phyloP scores from a whole-genome alignment of 2,329 filamentous ascomycete species.

The Xylariaceae sp. region DNA sequence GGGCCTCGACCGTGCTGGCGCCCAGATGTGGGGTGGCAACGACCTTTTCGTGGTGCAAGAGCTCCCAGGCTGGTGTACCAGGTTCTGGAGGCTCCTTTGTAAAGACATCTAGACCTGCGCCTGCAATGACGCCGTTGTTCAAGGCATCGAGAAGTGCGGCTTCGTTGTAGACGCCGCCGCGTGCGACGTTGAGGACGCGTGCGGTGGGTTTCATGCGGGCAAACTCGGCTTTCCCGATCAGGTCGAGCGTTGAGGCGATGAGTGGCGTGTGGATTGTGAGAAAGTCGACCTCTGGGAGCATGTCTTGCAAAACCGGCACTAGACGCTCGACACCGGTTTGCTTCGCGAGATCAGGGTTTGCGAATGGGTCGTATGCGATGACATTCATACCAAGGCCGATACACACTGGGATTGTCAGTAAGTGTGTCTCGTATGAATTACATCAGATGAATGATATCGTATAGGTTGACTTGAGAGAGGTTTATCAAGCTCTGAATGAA shows the following conservation, averaged over 20 bases:
- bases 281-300: constrained; percentile 67
- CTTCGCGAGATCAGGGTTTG: constrained; percentile 64
- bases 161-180: constrained; percentile 78
- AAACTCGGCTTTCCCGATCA: constrained; percentile 64
- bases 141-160: constrained; percentile 64
- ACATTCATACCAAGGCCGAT: constrained; percentile 51
- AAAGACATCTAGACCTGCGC: constrained; percentile 76
- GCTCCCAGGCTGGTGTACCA: constrained; percentile 53
- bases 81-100: constrained; percentile 64
- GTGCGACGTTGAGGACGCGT: constrained; percentile 71
- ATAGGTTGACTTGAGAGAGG: not conserved
- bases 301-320: constrained; percentile 49
- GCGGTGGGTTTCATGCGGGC: constrained; percentile 67
- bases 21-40: constrained; percentile 76
- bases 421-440: not conserved
- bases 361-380: constrained; percentile 71
- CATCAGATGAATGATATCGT: not conserved
- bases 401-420: constrained; percentile 8
- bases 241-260: constrained; percentile 68
- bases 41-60: constrained; percentile 65
- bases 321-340: constrained; percentile 59
- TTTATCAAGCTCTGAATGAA: not conserved
- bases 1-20: constrained; percentile 74
- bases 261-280: constrained; percentile 77
- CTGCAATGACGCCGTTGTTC: constrained; percentile 65